Evolutionary conservation across 1,139 yeast species (phyloP), one percentile per base, ranked within the genome.

Genomic region (Arxiozyma slooffiae): DNA sequence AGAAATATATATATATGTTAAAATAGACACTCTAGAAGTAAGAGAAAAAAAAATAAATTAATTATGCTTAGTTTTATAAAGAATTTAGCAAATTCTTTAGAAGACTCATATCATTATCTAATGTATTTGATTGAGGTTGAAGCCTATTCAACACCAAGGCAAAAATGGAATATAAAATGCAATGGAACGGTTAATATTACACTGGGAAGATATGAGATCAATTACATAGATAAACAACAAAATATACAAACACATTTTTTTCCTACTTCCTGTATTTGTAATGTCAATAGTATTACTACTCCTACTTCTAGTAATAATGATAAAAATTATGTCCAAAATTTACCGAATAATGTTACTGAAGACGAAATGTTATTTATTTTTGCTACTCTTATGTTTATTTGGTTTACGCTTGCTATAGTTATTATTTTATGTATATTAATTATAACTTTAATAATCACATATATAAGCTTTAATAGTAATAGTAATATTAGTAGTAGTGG

Each of bases 331-430:
- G 18, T 6, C 11, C 38, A 26, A 20, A 23, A n/a, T 18, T 18
- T 34, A 14, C 43, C 30, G 20, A 34, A 20, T 16, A 30, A 30
- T 21, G 18, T 42, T 23, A 45, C 17, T 23, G 41, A 42, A 24
- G 51, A 46, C 38, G 47, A 45, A 18, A 49, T 42, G 14, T 34
- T 49, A 24, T 41, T 40, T 30, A 38, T 40, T 22, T 46, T 49
- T n/a, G 41, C 42, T 34, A 46, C 47, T 3, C 24, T 43, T 16
- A 24, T 46, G 2, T 20, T 49, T 8, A 37, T 46, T n/a, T 45
- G 51, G 48, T 49, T 49, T 21, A 46, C 46, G 22, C 44, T 46
- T 14, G 30, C 42, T n/a, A n/a, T 49, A 7, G 7, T 46, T 2
- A 34, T 43, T 22, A 44, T 49, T 16, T 39, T 49, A 24, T 42